Base-by-base conservation (phyloP, 1,284 basidiomycete species). In the Cerrena zonata region DNA sequence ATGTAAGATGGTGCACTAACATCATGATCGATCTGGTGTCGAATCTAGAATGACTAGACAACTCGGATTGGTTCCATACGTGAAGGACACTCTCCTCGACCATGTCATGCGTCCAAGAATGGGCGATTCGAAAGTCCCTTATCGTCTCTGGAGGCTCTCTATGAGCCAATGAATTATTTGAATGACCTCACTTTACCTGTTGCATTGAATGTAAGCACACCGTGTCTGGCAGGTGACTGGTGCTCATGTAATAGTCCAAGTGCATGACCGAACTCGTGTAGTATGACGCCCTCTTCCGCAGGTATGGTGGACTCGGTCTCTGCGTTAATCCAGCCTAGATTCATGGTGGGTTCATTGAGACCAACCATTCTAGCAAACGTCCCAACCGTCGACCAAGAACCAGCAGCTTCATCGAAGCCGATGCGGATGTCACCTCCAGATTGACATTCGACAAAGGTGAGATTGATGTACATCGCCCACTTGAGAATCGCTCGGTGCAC, bases 31-130 rank as follows among this genome's bases (percentile, higher is more conserved):
- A 61, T 4, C 21, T 59, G 13, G 50, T 19, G 44, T 64, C 61
- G 26, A 61, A 39, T 22, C 38, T 19, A 27, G 52, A 56, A 52
- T 57, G 61, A 50, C 58, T 60, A 23, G 54, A 56, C 41, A 61
- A 49, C 19, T 57, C 54, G 15, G 5, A 18, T 7, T 38, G 22
- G 24, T 55, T 53, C 47, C 59, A 61, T 2, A 53, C 51, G 42
- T 62, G 51, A 36, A 62, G 48, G 24, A 64, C 56, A 30, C 63
- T 57, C 7, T 41, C 19, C 27, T 50, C 49, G 26, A 58, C 54
- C 4, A 52, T 49, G 30, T 56, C 53, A 52, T 52, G 59, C 2
- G 47, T 25, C 53, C 55, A 46, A 36, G 22, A 41, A 55, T 41
- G 55, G 11, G 53, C 53, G 11, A 24, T 19, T 5, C 24, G 50